Conservation (phyloP, 257 asterid species). For the Leptodermis oblonga region DNA sequence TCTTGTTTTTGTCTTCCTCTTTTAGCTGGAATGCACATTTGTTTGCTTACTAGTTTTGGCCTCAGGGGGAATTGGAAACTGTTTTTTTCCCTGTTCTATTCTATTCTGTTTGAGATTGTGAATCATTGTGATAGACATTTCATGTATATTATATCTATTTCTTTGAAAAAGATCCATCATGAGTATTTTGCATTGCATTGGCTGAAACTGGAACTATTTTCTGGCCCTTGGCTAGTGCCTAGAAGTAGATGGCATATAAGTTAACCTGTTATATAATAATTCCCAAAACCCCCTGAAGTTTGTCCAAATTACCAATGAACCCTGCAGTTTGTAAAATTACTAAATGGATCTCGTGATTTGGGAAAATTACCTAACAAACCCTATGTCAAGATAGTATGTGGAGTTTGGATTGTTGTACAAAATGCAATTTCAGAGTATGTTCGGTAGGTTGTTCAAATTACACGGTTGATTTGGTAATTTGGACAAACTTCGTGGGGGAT, state of each 20-base stretch:
- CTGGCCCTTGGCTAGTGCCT: neutral
- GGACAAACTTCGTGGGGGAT: no score
- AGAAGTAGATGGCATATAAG: neutral
- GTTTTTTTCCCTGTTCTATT: neutral
- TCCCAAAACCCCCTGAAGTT: neutral
- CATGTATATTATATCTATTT: neutral
- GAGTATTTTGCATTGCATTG: neutral
- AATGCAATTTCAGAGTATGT: no score
- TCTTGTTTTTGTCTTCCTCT: neutral
- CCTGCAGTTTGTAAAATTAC: no score
- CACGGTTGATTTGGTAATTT: no score
- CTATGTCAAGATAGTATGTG: no score
- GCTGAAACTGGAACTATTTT: neutral
- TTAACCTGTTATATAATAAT: neutral
- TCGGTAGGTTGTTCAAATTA: no score
- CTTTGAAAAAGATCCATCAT: neutral
- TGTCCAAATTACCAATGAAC: no score
- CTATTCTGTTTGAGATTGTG: neutral
- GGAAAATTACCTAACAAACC: no score
- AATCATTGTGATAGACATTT: neutral
- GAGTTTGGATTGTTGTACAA: no score
- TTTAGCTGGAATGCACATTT: neutral
- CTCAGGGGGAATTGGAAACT: neutral
- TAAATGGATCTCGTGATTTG: no score
- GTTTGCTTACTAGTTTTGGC: neutral